Evolutionary conservation across 23 red algal species (phyloP).

Genomic region (Gracilaria gracilis): DNA sequence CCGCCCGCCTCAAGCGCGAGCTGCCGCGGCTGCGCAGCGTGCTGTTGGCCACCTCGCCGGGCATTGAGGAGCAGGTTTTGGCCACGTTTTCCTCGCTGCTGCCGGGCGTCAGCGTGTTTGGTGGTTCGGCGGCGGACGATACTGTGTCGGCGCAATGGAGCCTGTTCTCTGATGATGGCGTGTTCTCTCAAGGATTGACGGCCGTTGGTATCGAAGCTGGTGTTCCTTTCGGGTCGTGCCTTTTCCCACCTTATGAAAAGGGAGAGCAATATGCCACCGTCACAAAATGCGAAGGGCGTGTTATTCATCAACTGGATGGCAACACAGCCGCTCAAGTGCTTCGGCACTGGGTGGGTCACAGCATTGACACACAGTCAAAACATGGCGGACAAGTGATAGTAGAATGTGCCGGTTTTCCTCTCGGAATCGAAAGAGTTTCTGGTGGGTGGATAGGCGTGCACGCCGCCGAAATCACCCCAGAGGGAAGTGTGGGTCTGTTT

Average conservation of each 20-base stretch:
- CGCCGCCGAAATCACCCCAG: slow-evolving; percentile 34
- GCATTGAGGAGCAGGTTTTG: slow-evolving; percentile 58
- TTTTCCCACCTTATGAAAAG: slow-evolving; percentile 43
- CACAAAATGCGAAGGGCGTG: slow-evolving; percentile 25
- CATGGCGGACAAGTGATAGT: slow-evolving; percentile 47
- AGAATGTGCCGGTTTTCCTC: slow-evolving; percentile 44
- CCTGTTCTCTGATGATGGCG: background rate
- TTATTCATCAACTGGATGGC: slow-evolving; percentile 45
- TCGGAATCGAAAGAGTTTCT: slow-evolving; percentile 21
- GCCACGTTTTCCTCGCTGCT: background rate
- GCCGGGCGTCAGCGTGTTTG: slow-evolving; percentile 35
- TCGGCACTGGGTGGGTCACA: slow-evolving; percentile 55
- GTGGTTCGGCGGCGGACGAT: slow-evolving; percentile 61
- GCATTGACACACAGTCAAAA: slow-evolving; percentile 22
- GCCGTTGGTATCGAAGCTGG: slow-evolving; percentile 31
- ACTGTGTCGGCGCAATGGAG: slow-evolving; percentile 50
- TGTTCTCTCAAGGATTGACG: slow-evolving; percentile 18
- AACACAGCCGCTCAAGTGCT: slow-evolving; percentile 24
- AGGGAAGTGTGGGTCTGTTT: slow-evolving; percentile 58
- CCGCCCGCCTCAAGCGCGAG: slow-evolving; percentile 8
- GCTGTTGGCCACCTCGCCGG: slow-evolving; percentile 43
- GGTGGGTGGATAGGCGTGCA: slow-evolving; percentile 60
- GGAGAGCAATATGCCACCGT: slow-evolving; percentile 2
- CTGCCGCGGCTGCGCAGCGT: background rate
- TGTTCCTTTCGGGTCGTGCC: slow-evolving; percentile 36